Conservation (phyloP, 495 filamentous ascomycete species). For the Cenococcum geophilum region DNA sequence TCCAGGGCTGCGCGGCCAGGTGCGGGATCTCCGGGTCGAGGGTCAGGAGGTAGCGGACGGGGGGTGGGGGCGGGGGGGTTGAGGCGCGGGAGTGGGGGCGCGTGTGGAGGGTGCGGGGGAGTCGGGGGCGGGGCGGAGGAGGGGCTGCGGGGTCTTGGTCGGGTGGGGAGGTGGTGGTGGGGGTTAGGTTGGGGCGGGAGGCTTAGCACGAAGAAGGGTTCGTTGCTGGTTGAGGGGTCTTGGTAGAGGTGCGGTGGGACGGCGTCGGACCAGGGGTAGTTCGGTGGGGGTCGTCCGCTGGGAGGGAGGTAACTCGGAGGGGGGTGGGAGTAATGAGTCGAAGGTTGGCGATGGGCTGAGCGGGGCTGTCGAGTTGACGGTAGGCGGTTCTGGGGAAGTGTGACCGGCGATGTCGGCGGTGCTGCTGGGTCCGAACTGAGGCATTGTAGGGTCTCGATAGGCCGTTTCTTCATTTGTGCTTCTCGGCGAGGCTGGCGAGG, state of each 20-base stretch:
- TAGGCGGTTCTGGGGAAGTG: background rate
- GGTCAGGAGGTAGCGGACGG: no score
- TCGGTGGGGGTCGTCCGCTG: background rate
- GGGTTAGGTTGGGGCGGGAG: background rate
- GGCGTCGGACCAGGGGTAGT: background rate
- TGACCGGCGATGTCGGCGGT: slow-evolving; percentile 3
- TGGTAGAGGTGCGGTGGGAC: background rate
- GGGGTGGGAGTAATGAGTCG: background rate
- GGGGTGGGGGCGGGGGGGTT: no score
- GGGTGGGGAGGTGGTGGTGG: background rate
- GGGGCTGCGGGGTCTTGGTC: no score
- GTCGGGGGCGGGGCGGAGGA: no score
- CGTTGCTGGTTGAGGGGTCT: background rate
- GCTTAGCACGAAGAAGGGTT: background rate
- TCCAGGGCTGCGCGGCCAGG: no score
- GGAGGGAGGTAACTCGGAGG: slow-evolving; percentile 5
- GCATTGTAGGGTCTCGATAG: slow-evolving; percentile 25
- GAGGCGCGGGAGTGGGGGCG: no score
- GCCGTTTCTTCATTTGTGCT: background rate
- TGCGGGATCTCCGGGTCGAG: no score
- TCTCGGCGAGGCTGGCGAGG: background rate
- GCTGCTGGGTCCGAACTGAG: slow-evolving; percentile 30
- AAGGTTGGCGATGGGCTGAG: no score
- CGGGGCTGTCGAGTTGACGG: background rate
- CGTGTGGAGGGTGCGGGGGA: no score